These are phyloP conservation scores for Vigna reflexopilosa DNA, from an alignment of 306 rosid species.

Conservation along the genomic window DNA sequence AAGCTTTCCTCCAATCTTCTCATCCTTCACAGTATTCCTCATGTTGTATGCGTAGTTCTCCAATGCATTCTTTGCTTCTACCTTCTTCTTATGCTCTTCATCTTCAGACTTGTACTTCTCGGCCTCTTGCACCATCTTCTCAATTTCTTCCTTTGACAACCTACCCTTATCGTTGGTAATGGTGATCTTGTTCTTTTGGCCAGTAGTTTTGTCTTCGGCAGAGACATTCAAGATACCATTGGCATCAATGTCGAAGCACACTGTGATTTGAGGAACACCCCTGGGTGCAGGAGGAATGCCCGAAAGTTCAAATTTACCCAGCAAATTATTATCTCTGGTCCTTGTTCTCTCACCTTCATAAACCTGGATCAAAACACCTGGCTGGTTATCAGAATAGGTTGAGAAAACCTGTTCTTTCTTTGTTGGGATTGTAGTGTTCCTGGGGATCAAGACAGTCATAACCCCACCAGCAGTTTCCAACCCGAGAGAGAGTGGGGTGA, in stretches of 20 bases:
- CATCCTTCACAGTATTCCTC: conserved; percentile 71
- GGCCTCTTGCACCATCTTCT: conserved; percentile 83
- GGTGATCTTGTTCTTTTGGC: conserved; percentile 83
- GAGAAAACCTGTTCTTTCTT: conserved; percentile 86
- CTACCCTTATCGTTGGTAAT: conserved; percentile 82
- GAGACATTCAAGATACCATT: conserved; percentile 82
- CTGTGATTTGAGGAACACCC: conserved; percentile 82
- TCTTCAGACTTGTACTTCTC: conserved; percentile 84
- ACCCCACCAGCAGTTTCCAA: conserved; percentile 85
- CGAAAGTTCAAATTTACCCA: conserved; percentile 76
- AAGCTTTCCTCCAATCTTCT: conserved; percentile 70
- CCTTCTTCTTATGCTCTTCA: conserved; percentile 77
- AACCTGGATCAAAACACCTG: conserved; percentile 81
- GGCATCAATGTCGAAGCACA: conserved; percentile 79
- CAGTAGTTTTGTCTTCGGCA: conserved; percentile 76
- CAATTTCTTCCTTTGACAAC: conserved; percentile 77
- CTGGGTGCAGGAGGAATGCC: conserved; percentile 88
- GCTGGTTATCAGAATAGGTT: conserved; percentile 80
- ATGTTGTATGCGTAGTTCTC: conserved; percentile 76
- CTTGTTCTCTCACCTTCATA: conserved; percentile 81
- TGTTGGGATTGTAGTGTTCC: conserved; percentile 80
- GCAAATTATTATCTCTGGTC: conserved; percentile 72
- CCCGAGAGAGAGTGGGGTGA: conserved; percentile 60
- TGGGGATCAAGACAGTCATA: conserved; percentile 76
- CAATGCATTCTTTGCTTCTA: conserved; percentile 66